Conservation (phyloP, 805 yeast genomes). For the Lachancea nothofagi region DNA sequence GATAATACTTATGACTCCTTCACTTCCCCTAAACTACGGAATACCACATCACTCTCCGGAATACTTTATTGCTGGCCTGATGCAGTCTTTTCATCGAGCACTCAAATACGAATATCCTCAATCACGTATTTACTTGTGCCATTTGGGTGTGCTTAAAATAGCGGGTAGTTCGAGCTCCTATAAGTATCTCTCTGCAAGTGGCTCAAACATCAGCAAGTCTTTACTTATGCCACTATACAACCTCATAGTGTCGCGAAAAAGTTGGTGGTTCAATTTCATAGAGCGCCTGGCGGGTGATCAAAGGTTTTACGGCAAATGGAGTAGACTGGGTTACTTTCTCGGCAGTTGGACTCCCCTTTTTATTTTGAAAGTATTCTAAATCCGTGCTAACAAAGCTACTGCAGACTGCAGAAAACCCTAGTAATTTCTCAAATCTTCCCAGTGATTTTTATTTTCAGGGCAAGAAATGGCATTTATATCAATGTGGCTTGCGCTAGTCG, state of each 20-base stretch:
- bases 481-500: no score
- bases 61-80: conserved; percentile 26
- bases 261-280: conserved; percentile 9
- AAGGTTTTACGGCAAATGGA: conserved; percentile 13
- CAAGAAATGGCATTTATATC: no score
- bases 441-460: no score
- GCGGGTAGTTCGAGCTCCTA: conserved; percentile 32
- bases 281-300: conserved; percentile 7
- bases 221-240: conserved; percentile 26
- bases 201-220: conserved; percentile 22
- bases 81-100: conserved; percentile 19
- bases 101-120: conserved; percentile 14
- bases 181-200: conserved; percentile 24
- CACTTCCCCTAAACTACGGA: conserved; percentile 24
- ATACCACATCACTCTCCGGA: conserved; percentile 26
- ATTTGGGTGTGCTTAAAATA: conserved; percentile 28
- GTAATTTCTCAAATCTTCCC: no score
- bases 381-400: no score
- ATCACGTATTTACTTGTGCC: conserved; percentile 18
- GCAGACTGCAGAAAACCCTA: no score
- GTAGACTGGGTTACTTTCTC: conserved; percentile 9
- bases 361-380: background rate
- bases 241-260: conserved; percentile 17
- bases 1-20: conserved; percentile 28
- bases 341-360: conserved; percentile 10